A percentile compares a stretch with the other conserved stretches of the same genome.
These are phyloP conservation scores for Crithidia brevicula DNA, from an alignment of 208 protist genomes.

Conservation along the genomic window DNA sequence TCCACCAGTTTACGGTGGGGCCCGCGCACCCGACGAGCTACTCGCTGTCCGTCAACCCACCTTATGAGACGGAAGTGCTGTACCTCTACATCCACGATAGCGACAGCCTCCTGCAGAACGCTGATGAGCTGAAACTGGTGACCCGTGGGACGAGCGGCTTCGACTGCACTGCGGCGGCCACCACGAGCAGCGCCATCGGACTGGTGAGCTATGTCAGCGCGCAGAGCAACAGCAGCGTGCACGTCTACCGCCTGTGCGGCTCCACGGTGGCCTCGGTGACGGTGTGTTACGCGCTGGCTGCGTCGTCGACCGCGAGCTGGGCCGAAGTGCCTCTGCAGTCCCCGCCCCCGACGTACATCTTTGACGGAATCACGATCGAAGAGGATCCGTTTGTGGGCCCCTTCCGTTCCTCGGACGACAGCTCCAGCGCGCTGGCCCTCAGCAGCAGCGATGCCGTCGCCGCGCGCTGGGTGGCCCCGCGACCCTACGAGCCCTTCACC, in stretches of 20 bases:
- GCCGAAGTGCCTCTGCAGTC: conserved; percentile 75
- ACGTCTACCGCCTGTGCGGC: conserved; percentile 70
- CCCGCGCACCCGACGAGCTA: conserved; percentile 65
- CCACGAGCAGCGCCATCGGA: conserved; percentile 45
- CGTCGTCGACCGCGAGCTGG: conserved; percentile 40
- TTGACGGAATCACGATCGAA: conserved; percentile 39
- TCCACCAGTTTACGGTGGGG: conserved; percentile 70
- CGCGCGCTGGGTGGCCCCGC: conserved; percentile 35
- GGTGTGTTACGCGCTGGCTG: conserved; percentile 74
- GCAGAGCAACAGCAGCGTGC: conserved; percentile 45
- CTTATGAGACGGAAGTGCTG: conserved; percentile 66
- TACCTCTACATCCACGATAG: conserved; percentile 53
- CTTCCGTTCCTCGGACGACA: conserved; percentile 24
- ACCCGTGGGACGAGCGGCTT: conserved; percentile 41
- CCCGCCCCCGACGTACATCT: conserved; percentile 59
- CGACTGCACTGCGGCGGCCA: conserved; percentile 55
- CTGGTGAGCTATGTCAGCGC: conserved; percentile 33
- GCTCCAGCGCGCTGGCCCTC: conserved; percentile 5
- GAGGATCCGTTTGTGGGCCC: conserved; percentile 62
- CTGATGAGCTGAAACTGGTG: conserved; percentile 67
- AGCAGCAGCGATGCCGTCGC: conserved; percentile 10
- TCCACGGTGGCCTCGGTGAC: conserved; percentile 48
- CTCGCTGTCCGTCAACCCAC: conserved; percentile 37
- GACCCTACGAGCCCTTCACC: conserved; percentile 77
- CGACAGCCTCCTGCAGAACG: conserved; percentile 33